These are phyloP conservation scores for Trichoderma sp. DNA, from an alignment of 2,329 filamentous ascomycete species.

Conservation along the genomic window DNA sequence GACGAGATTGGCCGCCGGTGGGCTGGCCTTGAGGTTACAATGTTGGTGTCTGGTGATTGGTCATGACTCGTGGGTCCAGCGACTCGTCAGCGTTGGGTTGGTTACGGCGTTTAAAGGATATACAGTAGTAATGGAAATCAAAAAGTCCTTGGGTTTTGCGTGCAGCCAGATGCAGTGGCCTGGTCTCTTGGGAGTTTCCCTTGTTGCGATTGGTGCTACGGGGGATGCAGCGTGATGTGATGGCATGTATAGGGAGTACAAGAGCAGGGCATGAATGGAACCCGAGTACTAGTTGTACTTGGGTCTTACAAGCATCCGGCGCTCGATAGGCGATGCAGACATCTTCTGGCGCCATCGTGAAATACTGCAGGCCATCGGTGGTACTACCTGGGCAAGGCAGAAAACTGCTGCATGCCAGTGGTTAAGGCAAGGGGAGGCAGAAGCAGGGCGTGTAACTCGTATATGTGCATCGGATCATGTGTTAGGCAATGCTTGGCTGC, in stretches of 20 bases:
- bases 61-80: slow-evolving; percentile 17
- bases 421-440: neutral
- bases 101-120: slow-evolving; percentile 18
- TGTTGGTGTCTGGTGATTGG: slow-evolving; percentile 12
- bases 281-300: no score
- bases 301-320: no score
- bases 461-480: neutral
- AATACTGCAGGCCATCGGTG: no score
- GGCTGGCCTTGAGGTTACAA: slow-evolving; percentile 9
- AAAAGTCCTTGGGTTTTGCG: slow-evolving; percentile 11
- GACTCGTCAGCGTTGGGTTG: slow-evolving; percentile 20
- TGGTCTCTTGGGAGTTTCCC: neutral
- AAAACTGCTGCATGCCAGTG: neutral
- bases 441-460: neutral
- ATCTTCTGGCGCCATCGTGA: no score
- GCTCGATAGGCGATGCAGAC: no score
- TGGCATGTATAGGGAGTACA: neutral
- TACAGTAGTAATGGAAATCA: slow-evolving; percentile 13
- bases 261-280: neutral
- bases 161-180: neutral
- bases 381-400: neutral
- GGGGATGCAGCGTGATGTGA: neutral
- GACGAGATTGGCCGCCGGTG: slow-evolving; percentile 8
- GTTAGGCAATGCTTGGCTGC: neutral
- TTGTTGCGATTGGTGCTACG: neutral